Conservation (phyloP, 2,329 filamentous ascomycete genomes). For the Fusarium zealandicum region DNA sequence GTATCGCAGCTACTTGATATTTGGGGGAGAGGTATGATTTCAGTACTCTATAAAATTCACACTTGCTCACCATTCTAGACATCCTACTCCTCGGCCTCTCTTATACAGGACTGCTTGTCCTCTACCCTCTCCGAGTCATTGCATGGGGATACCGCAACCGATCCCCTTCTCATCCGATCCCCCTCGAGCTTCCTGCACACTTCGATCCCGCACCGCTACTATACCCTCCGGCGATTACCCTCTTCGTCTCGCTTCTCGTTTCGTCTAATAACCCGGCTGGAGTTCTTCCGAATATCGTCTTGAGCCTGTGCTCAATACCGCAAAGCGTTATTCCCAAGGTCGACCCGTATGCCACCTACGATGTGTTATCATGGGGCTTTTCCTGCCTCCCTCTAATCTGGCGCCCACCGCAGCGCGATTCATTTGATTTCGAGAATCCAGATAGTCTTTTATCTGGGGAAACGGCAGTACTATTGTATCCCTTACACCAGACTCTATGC, state of each 20-base stretch:
- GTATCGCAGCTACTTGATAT: constrained; percentile 54
- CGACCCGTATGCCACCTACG: constrained; percentile 63
- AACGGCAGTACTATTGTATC: constrained; percentile 72
- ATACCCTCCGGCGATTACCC: constrained; percentile 80
- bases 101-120: constrained; percentile 51
- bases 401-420: constrained; percentile 29
- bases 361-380: constrained; percentile 79
- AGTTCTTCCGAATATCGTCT: constrained; percentile 80
- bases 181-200: constrained; percentile 68
- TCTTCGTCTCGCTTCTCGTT: constrained; percentile 79
- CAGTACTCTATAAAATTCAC: background rate
- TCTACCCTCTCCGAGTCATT: constrained; percentile 69
- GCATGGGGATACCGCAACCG: constrained; percentile 55
- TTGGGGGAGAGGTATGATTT: constrained; percentile 58
- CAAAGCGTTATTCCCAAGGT: constrained; percentile 73
- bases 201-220: constrained; percentile 93
- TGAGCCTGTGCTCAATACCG: constrained; percentile 80
- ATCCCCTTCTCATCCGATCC: constrained; percentile 48
- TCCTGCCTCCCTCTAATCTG: constrained; percentile 71
- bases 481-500: constrained; percentile 81
- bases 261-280: constrained; percentile 66
- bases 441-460: constrained; percentile 58
- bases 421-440: constrained; percentile 46
- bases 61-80: constrained; percentile 47
- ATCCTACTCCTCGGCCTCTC: constrained; percentile 49